Conservation (phyloP, 1,139 yeast genomes). For the Debaryomyces coudertii region DNA sequence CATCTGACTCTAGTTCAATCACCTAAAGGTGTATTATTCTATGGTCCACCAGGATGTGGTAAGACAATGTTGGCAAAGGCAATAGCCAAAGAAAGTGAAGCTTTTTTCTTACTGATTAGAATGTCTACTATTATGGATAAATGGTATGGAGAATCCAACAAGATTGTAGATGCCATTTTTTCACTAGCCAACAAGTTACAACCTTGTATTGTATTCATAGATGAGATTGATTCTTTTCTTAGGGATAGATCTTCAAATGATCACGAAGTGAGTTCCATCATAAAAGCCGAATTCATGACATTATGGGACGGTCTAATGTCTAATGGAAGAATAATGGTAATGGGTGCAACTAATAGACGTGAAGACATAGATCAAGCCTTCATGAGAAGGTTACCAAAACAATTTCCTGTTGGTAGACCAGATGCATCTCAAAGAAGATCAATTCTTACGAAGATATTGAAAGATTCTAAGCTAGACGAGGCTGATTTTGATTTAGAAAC, state of each 20-base stretch:
- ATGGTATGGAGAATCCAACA: constrained; percentile 97
- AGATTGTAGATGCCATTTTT: constrained; percentile 90
- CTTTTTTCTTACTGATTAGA: constrained; percentile 86
- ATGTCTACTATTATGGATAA: constrained; percentile 97
- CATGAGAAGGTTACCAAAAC: constrained; percentile 88
- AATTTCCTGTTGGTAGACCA: constrained; percentile 81
- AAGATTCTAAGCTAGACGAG: constrained; percentile 62
- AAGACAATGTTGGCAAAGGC: constrained; percentile 98
- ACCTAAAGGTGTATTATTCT: constrained; percentile 90
- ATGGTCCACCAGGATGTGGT: constrained; percentile 99
- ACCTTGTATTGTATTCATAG: constrained; percentile 94
- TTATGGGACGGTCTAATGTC: constrained; percentile 91
- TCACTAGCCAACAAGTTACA: constrained; percentile 87
- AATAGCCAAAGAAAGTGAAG: constrained; percentile 88
- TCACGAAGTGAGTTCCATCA: constrained; percentile 94
- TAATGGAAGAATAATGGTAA: constrained; percentile 78
- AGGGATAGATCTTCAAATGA: constrained; percentile 84
- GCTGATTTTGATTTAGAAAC: constrained; percentile 60
- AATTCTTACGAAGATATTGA: constrained; percentile 67
- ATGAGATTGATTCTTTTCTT: constrained; percentile 92
- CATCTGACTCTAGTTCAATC: constrained; percentile 75
- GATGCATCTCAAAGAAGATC: constrained; percentile 65
- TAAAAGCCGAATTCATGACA: constrained; percentile 97
- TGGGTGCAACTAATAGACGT: constrained; percentile 95
- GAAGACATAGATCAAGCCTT: constrained; percentile 92